Evolutionary conservation across 2,329 filamentous ascomycete genomes (phyloP).

Genomic region (Xylaria sp.): DNA sequence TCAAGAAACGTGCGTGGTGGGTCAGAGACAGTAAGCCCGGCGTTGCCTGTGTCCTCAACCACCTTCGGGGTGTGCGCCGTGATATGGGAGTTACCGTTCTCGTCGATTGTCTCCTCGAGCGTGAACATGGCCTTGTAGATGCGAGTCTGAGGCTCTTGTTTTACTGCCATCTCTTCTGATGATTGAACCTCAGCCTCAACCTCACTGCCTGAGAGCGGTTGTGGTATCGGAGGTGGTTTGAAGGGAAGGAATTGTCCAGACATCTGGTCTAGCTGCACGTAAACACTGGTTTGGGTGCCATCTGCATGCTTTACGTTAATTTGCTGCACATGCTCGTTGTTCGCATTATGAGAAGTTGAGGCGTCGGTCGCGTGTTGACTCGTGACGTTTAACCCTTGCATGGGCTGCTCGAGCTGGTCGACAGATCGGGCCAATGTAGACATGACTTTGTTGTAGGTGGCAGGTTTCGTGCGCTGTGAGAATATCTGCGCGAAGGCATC

Average conservation of each 20-base stretch:
- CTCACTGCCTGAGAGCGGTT: constrained; percentile 59
- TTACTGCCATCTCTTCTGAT: constrained; percentile 9
- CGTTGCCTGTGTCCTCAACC: constrained; percentile 56
- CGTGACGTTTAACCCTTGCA: constrained; percentile 63
- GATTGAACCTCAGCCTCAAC: constrained; percentile 49
- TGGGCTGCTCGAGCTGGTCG: constrained; percentile 68
- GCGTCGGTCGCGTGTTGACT: constrained; percentile 50
- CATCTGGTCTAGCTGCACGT: constrained; percentile 75
- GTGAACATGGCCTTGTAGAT: constrained; percentile 74
- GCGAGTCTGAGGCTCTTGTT: constrained; percentile 59
- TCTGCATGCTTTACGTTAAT: constrained; percentile 67
- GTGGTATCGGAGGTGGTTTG: constrained; percentile 82
- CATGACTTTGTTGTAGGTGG: constrained; percentile 70
- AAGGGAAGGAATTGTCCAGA: constrained; percentile 81
- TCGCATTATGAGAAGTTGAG: constrained; percentile 51
- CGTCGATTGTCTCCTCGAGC: constrained; percentile 73
- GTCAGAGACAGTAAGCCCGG: background rate
- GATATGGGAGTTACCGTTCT: constrained; percentile 69
- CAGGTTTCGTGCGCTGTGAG: constrained; percentile 62
- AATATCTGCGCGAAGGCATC: constrained; percentile 90
- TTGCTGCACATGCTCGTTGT: constrained; percentile 61
- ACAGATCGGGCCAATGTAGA: constrained; percentile 72
- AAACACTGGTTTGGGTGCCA: constrained; percentile 68
- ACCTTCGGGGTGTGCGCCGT: constrained; percentile 70
- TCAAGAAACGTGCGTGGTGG: constrained; percentile 71